Evolutionary conservation across 495 filamentous ascomycete genomes (phyloP).

Genomic region (Penicillium samsonianum): DNA sequence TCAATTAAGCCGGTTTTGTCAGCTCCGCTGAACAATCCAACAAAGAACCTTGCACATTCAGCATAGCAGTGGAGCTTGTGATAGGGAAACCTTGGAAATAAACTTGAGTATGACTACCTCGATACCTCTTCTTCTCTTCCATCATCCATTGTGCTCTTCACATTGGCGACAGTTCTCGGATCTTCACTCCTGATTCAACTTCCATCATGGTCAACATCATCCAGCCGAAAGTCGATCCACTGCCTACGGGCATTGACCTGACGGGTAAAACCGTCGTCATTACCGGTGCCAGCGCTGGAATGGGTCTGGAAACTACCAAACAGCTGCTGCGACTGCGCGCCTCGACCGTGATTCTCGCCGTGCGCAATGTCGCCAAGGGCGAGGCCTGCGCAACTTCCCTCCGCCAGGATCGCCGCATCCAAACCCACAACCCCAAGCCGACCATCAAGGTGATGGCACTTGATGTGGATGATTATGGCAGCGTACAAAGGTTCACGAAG

Average conservation of each 20-base stretch:
- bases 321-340: neutral
- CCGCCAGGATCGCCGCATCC: neutral
- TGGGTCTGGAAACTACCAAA: neutral
- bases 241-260: neutral
- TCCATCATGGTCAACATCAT: neutral
- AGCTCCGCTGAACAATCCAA: neutral
- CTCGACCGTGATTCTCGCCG: constrained; percentile 26
- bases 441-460: constrained; percentile 26
- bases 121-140: neutral
- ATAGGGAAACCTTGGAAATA: too few species aligned
- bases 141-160: neutral
- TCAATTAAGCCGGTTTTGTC: neutral
- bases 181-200: neutral
- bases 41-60: neutral
- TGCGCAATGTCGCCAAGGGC: constrained; percentile 27
- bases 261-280: neutral
- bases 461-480: constrained; percentile 28
- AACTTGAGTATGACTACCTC: neutral
- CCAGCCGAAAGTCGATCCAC: neutral
- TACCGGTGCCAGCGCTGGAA: neutral
- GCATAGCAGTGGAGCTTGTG: neutral
- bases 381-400: constrained; percentile 7
- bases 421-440: constrained; percentile 18
- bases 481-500: constrained; percentile 27
- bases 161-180: neutral